A percentile compares a stretch with the other conserved stretches of the same genome.
phyloP scores from a whole-genome alignment of 2,329 filamentous ascomycete genomes.

The Westerdykella ornata region DNA sequence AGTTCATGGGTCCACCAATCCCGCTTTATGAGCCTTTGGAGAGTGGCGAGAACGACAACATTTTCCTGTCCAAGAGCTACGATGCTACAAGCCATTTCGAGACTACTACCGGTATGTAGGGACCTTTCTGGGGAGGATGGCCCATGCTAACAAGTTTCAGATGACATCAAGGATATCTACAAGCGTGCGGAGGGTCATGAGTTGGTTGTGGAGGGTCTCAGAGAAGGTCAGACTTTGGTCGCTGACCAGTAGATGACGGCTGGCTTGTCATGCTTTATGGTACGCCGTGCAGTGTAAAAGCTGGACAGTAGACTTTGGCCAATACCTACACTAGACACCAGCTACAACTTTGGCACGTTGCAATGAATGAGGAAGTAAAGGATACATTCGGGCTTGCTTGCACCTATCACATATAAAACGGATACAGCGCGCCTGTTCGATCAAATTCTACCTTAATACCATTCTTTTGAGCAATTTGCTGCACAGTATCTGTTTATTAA shows the following conservation, averaged over 20 bases:
- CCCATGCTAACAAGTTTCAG: conserved; percentile 47
- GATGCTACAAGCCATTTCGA: conserved; percentile 98
- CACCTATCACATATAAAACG: too few species aligned
- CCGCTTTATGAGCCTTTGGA: conserved; percentile 88
- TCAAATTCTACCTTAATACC: too few species aligned
- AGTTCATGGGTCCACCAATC: conserved; percentile 90
- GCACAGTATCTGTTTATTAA: too few species aligned
- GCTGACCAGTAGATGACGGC: conserved; percentile 45
- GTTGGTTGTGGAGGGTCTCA: conserved; percentile 77
- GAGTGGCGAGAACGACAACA: conserved; percentile 75
- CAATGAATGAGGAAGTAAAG: too few species aligned
- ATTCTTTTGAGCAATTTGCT: too few species aligned
- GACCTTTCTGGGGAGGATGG: not conserved
- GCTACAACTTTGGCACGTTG: too few species aligned
- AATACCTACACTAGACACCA: too few species aligned
- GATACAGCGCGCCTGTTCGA: too few species aligned
- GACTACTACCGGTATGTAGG: conserved; percentile 60
- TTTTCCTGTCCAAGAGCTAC: conserved; percentile 98
- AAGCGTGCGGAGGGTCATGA: conserved; percentile 74
- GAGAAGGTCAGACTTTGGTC: conserved; percentile 68
- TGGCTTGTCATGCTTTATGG: too few species aligned
- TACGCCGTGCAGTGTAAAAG: too few species aligned
- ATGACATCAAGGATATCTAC: conserved; percentile 95
- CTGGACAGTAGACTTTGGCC: too few species aligned
- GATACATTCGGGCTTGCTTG: too few species aligned